A percentile compares a stretch with the other conserved stretches of the same genome.
Evolutionary conservation across 306 rosid species (phyloP).

Genomic region (Rubus idaeus): DNA sequence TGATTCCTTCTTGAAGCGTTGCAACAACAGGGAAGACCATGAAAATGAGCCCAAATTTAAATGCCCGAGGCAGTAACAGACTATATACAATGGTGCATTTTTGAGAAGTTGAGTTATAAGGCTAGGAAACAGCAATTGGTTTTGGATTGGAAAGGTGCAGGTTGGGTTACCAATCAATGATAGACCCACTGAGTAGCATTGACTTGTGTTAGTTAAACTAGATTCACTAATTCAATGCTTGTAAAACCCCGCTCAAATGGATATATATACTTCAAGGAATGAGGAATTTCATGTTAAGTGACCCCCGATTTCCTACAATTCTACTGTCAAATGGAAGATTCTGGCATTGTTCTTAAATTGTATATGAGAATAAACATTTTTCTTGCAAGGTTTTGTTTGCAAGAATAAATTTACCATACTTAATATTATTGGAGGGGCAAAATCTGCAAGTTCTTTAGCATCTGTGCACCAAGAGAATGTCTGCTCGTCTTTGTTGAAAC

Average conservation of each 20-base stretch:
- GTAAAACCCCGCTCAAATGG: not conserved
- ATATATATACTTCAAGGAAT: not conserved
- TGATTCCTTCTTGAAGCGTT: constrained; percentile 62
- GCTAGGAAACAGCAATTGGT: too few relatives aligned
- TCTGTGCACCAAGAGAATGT: too few relatives aligned
- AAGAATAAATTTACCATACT: too few relatives aligned
- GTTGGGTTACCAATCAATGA: not conserved
- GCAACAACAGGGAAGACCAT: constrained; percentile 36
- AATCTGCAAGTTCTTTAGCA: too few relatives aligned
- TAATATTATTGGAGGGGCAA: too few relatives aligned
- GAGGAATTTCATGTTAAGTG: not conserved
- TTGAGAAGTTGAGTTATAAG: not conserved
- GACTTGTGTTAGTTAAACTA: not conserved
- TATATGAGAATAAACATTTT: not conserved
- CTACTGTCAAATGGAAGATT: not conserved
- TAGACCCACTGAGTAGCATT: not conserved
- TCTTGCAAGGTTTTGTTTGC: too few relatives aligned
- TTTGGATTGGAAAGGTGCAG: not conserved
- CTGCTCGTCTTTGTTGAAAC: too few relatives aligned
- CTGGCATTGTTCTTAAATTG: not conserved
- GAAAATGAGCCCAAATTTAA: constrained; percentile 50
- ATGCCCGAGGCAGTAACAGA: constrained; percentile 44
- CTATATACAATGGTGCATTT: not conserved
- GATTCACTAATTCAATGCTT: not conserved
- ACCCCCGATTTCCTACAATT: not conserved